Evolutionary conservation across 331 rosid species (phyloP), one percentile per base, ranked within the genome.

Genomic region (Phaseolus coccineus): DNA sequence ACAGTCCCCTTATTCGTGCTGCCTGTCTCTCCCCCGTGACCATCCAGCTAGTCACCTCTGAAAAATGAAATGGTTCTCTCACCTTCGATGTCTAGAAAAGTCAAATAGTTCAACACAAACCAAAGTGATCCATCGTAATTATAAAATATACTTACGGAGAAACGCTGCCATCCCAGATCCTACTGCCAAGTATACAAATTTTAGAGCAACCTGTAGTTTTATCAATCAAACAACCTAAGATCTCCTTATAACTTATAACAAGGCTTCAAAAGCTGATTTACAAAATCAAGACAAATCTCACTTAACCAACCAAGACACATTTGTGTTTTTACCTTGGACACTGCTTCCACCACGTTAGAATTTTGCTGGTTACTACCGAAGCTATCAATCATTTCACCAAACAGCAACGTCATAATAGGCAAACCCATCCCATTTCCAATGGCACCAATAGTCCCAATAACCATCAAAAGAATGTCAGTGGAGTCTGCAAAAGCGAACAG

Each of bases 401-500:
- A 85, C 10, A 93, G 63, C 15, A 91, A 28, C 4, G 96, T 87
- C 97, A 89, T 89, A 68, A 91, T 71, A 53, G 94, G 96, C 63
- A 88, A 50, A 37, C 84, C 82, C 61, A 77, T 0, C 2, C 97
- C 97, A 19, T 88, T 93, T 16, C 87, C 97, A 11, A 89, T 3
- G 30, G 96, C 96, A 14, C 94, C 94, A 4, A 91, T 37, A 19
- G 85, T 82, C 30, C 97, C 97, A 58, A 66, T 35, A 4, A 30
- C 30, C 94, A 93, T 93, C 80, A 93, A 69, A 2, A 85, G 16
- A 48, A 81, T 39, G 80, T 93, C 97, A 61, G 83, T 71, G 24
- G 88, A 81, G 81, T 93, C 97, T 8, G 97, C 94, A 80, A 93
- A 93, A 3, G 93, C 48, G 87, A 93, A 91, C 61, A 93, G 84